Evolutionary conservation across 2,329 filamentous ascomycete species (phyloP), one percentile per base, ranked within the genome.

Genomic region (Calonectria fujianensis): DNA sequence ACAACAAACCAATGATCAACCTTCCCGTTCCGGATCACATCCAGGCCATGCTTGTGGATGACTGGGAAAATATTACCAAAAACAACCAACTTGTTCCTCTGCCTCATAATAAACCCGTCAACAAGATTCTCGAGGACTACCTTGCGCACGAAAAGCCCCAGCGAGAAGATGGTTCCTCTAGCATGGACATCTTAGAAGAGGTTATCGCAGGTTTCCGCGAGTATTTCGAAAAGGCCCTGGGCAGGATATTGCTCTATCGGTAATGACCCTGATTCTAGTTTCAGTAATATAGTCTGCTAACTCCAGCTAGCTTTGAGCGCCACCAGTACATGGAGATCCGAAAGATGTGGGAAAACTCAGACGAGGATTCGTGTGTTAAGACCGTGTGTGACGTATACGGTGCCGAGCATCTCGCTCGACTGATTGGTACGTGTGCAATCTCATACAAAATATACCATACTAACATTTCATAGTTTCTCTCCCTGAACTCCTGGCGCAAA

Each of bases 11-110:
- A 27, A 95, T 95, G 24, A 94, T 99, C 81, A 95, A 95, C 80
- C 91, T 99, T 52, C 90, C 93, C 65, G 93, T 98, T 77, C 96
- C 97, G 0, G 97, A 98, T 82, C 92, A 94, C 78, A 90, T 99
- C 78, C 98, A 98, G 87, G 95, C 94, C 20, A 90, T 98, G 76
- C 91, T 99, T 4, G 97, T 99, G 29, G 97, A 99, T 83, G 97
- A 99, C 84, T 99, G 97, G 97, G 97, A 99, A 85, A 98, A 98
- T 81, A 93, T 99, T 75, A 99, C 97, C 72, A 98, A 98, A 87
- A 97, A 97, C 83, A 92, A 95, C 79, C 95, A 96, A 82, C 92
- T 98, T 5, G 95, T 98, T 39, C 93, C 95, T 2, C 89, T 99
- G 20, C 97, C 97, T 0, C 93, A 95, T 61, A 88, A 90, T 35